Conservation (phyloP, 202 grass and related monocot genomes). For the Carex arenaria region DNA sequence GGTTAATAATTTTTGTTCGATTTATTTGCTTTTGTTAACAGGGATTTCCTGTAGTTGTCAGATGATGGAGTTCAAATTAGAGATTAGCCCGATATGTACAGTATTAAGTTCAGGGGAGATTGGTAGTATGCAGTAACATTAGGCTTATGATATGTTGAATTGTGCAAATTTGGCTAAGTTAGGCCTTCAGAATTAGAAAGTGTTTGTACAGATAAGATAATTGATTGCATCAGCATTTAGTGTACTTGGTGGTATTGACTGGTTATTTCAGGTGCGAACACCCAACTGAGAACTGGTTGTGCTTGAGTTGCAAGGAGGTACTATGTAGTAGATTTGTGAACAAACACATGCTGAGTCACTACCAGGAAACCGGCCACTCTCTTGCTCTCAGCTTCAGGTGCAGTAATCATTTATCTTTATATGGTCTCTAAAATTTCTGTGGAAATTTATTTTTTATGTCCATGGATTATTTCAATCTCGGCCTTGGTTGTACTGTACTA, state of each 20-base stretch:
- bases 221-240: not conserved
- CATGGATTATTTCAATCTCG: not conserved
- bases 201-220: not conserved
- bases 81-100: not conserved
- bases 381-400: slow-evolving; percentile 85
- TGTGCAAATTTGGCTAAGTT: not conserved
- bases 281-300: slow-evolving; percentile 81
- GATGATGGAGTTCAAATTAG: not conserved
- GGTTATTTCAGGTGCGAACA: slow-evolving; percentile 64
- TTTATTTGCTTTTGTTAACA: not conserved
- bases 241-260: not conserved
- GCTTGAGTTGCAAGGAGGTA: slow-evolving; percentile 94
- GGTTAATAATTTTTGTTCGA: slow-evolving; percentile 26
- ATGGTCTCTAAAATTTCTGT: not conserved
- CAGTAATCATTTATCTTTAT: not conserved
- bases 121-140: not conserved
- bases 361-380: slow-evolving; percentile 74
- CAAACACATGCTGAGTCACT: slow-evolving; percentile 86
- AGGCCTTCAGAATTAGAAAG: not conserved
- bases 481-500: not conserved
- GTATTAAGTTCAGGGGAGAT: not conserved
- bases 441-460: not conserved
- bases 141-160: not conserved
- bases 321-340: slow-evolving; percentile 90
- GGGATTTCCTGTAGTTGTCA: not conserved